Evolutionary conservation across 371 early-diverging fungal genomes (phyloP), one percentile per base, ranked within the genome.

Genomic region (Mortierella sp.): DNA sequence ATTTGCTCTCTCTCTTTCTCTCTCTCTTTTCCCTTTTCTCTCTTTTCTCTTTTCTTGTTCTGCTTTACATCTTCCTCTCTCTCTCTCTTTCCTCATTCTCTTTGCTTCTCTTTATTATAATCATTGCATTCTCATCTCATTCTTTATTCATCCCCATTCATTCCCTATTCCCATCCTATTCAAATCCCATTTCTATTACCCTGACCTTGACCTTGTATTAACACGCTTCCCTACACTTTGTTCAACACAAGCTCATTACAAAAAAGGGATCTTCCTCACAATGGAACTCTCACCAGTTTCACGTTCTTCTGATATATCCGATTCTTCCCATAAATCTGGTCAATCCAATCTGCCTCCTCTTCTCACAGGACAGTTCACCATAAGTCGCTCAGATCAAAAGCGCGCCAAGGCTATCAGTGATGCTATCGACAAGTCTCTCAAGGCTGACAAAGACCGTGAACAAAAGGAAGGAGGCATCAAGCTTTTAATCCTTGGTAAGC

Each of bases 401-500:
- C 54, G 61, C 17, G 84, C 84, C 17, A 84, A 78, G 53, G 82
- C 82, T 56, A 28, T 67, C 67, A 82, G 75, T 22, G 84, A 84
- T 10, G 82, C 84, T 47, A 84, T 84, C 45, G 84, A 84, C 47
- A 70, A 54, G 29, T 62, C 77, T 13, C 64, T 84, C 22, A 68
- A 49, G 42, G 75, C 79, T 13, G 83, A 83, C 51, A 74, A 70
- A 55, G 83, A 83, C 42, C 74, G 70, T 17, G 35, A 54, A 23
- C 68, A 72, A 12, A 69, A 56, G 34, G 68, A 76, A 45, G 69
- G 73, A 43, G 66, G 70, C 7, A 75, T 76, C 47, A 84, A 82
- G 19, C 62, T 84, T 40, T 68, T 84, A 19, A 70, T 84, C 54
- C 73, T 84, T 68, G 84, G 84, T 84, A 70, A 71, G 71, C 23